Percentiles rank a stretch among this genome's conserved stretches.
Conservation (phyloP, 306 rosid species). For the Spatholobus suberectus region DNA sequence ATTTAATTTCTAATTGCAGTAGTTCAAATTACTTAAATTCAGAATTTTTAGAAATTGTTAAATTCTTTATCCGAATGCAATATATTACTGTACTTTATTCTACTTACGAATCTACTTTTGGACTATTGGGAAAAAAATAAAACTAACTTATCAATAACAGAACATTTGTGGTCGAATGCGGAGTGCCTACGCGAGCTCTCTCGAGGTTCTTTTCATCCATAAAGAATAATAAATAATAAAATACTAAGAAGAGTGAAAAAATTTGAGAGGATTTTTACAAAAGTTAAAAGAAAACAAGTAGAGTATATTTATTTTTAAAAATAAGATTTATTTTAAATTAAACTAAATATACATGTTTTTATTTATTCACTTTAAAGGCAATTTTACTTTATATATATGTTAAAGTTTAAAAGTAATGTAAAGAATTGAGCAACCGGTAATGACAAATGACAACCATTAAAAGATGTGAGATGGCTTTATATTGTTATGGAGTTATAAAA, state of each 20-base stretch:
- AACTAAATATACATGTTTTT: no score
- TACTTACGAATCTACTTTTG: neutral
- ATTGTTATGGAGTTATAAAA: neutral
- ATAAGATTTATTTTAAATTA: no score
- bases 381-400: neutral
- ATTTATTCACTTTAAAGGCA: neutral
- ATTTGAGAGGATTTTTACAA: no score
- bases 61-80: neutral
- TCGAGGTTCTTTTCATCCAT: neutral
- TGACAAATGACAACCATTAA: neutral
- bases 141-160: neutral
- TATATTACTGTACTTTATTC: neutral
- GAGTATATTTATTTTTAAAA: no score
- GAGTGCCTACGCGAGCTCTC: no score
- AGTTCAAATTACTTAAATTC: no score
- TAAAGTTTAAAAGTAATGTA: neutral
- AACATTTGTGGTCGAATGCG: neutral
- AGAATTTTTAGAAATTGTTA: neutral
- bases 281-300: no score
- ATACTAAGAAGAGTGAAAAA: neutral
- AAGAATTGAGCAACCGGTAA: neutral
- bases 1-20: no score
- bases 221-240: neutral
- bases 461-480: neutral
- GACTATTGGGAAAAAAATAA: no score